Evolutionary conservation across 2,329 filamentous ascomycete species (phyloP).

Genomic region (Alternaria metachromatica): DNA sequence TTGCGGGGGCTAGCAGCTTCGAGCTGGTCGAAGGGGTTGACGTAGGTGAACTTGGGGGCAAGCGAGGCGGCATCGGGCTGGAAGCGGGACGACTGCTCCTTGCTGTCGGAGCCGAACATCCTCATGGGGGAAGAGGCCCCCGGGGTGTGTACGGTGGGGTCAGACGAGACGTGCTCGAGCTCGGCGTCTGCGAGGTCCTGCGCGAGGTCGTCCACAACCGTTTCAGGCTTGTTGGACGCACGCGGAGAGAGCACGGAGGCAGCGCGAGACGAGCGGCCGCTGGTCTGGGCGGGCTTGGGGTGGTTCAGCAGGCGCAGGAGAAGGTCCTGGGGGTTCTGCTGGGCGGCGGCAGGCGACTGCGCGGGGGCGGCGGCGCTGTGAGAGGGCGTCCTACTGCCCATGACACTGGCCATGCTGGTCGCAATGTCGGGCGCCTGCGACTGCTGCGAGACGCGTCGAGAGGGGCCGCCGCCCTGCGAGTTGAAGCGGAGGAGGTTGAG

Average conservation of each 20-base stretch:
- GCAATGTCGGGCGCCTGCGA: constrained; percentile 57
- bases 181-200: constrained; percentile 55
- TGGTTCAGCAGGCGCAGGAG: constrained; percentile 85
- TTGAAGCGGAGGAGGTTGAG: constrained; percentile 72
- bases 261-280: constrained; percentile 33
- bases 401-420: constrained; percentile 62
- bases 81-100: constrained; percentile 44
- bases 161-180: constrained; percentile 47
- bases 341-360: constrained; percentile 54
- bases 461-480: constrained; percentile 51
- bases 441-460: constrained; percentile 45
- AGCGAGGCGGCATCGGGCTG: constrained; percentile 37
- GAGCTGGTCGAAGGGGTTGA: constrained; percentile 75
- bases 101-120: constrained; percentile 52
- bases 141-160: constrained; percentile 32
- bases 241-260: constrained; percentile 38
- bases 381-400: constrained; percentile 53
- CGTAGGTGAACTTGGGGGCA: constrained; percentile 68
- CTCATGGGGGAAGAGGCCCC: constrained; percentile 41
- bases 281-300: constrained; percentile 59
- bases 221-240: constrained; percentile 49
- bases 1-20: constrained; percentile 70
- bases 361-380: constrained; percentile 40
- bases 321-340: constrained; percentile 74
- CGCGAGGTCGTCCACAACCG: constrained; percentile 53